phyloP scores from a whole-genome alignment of 2,329 filamentous ascomycete genomes.

The Penicillium sp. region DNA sequence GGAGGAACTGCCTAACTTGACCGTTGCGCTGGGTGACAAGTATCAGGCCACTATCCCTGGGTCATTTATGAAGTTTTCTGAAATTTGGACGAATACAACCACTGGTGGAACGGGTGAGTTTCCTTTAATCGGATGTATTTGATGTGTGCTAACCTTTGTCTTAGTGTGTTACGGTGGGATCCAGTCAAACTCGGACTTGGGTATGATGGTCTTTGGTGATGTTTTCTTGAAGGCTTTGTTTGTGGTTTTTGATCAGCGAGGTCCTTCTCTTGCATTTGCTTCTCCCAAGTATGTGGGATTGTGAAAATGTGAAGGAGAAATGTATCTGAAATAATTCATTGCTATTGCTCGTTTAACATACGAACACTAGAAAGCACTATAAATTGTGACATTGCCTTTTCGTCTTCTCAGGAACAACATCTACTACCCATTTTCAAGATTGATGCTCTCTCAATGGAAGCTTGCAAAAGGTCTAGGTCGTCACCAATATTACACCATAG shows the following conservation, averaged over 20 bases:
- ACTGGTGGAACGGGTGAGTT: constrained; percentile 40
- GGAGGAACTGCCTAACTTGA: constrained; percentile 50
- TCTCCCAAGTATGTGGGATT: constrained; percentile 29
- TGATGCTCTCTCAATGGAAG: too few relatives aligned
- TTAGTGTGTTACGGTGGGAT: constrained; percentile 56
- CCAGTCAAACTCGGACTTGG: constrained; percentile 54
- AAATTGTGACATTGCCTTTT: background rate
- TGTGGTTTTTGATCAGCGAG: constrained; percentile 54
- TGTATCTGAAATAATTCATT: constrained; percentile 3
- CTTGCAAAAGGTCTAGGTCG: too few relatives aligned
- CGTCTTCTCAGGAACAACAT: background rate
- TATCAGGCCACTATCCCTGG: constrained; percentile 53
- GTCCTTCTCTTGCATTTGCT: constrained; percentile 51
- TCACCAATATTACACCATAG: too few relatives aligned
- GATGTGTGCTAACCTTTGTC: constrained; percentile 1
- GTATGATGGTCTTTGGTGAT: constrained; percentile 58
- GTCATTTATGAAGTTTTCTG: constrained; percentile 53
- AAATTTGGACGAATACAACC: constrained; percentile 44
- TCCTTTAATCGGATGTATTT: background rate
- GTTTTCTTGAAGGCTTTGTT: constrained; percentile 58
- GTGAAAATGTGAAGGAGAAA: background rate
- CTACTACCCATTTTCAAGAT: too few relatives aligned
- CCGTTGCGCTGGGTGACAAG: constrained; percentile 50
- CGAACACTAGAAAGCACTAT: constrained; percentile 2
- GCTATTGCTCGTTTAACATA: constrained; percentile 6